A percentile compares a stretch with the other conserved stretches of the same genome.
Evolutionary conservation across 169 alveolate genomes (phyloP).

Genomic region (Blepharisma undulans): DNA sequence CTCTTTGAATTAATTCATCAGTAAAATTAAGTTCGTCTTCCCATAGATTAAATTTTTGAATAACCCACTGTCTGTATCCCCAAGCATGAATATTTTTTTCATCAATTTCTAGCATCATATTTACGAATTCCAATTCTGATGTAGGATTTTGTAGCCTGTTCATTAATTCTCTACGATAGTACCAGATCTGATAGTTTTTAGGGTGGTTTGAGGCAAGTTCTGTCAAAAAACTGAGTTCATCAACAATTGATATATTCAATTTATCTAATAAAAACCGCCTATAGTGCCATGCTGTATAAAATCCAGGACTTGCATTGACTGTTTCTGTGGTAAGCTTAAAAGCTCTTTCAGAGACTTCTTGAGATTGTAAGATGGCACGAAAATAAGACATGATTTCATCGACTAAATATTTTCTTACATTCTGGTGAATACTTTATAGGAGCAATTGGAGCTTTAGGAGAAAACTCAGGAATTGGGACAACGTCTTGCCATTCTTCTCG

Average conservation of each 20-base stretch:
- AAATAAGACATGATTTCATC: conserved; percentile 52
- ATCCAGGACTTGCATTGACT: conserved; percentile 51
- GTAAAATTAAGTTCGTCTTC: conserved; percentile 59
- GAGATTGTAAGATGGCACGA: conserved; percentile 40
- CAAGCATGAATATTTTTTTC: conserved; percentile 78
- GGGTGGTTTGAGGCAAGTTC: conserved; percentile 39
- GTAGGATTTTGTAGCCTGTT: conserved; percentile 44
- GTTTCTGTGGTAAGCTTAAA: conserved; percentile 57
- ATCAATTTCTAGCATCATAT: conserved; percentile 54
- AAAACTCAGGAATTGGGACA: conserved; percentile 19
- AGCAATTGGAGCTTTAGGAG: conserved; percentile 15
- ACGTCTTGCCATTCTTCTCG: conserved; percentile 15
- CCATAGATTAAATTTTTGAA: conserved; percentile 58
- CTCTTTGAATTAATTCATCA: conserved; percentile 48
- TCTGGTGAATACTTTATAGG: not conserved
- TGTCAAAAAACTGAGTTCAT: conserved; percentile 61
- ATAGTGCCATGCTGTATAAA: conserved; percentile 67
- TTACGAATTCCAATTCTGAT: conserved; percentile 59
- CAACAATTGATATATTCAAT: conserved; percentile 38
- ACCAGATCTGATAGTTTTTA: conserved; percentile 78
- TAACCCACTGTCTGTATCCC: conserved; percentile 76
- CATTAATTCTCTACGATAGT: conserved; percentile 68
- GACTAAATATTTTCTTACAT: conserved; percentile 31
- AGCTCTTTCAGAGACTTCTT: conserved; percentile 59
- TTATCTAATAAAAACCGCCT: conserved; percentile 64